Evolutionary conservation across 768 basidiomycete species (phyloP).

Genomic region (Exsudoporus frostii): DNA sequence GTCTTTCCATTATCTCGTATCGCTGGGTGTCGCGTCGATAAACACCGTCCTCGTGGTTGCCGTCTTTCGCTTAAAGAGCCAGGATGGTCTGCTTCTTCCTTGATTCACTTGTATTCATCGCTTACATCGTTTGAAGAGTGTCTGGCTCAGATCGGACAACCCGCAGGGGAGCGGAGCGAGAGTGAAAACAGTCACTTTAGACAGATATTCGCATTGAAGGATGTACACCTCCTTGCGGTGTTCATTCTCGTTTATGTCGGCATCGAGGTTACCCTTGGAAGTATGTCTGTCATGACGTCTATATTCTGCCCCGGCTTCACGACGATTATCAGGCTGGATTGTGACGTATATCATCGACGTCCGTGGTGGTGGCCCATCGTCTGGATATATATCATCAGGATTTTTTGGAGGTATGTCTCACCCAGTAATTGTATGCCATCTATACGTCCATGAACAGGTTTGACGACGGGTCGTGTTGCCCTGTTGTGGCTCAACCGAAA

Average conservation of each 20-base stretch:
- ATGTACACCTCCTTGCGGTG: conserved; percentile 60
- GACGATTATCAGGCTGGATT: conserved; percentile 54
- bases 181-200: conserved; percentile 39
- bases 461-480: conserved; percentile 53
- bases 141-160: conserved; percentile 51
- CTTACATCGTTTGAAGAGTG: conserved; percentile 40
- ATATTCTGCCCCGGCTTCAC: neutral
- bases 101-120: neutral
- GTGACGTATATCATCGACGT: conserved; percentile 53
- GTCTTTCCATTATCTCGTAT: conserved; percentile 77
- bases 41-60: conserved; percentile 50
- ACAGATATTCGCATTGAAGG: conserved; percentile 50
- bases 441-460: conserved; percentile 36
- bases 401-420: conserved; percentile 48
- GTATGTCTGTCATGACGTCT: conserved; percentile 18
- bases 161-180: conserved; percentile 34
- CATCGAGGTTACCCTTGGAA: conserved; percentile 53
- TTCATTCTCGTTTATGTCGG: conserved; percentile 70
- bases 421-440: neutral
- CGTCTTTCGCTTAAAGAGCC: conserved; percentile 67
- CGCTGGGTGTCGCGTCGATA: conserved; percentile 59
- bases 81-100: conserved; percentile 53
- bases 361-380: conserved; percentile 44
- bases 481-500: conserved; percentile 56
- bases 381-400: conserved; percentile 52